phyloP scores from a whole-genome alignment of 78 protist genomes.

The Dictyostelium purpureum region DNA sequence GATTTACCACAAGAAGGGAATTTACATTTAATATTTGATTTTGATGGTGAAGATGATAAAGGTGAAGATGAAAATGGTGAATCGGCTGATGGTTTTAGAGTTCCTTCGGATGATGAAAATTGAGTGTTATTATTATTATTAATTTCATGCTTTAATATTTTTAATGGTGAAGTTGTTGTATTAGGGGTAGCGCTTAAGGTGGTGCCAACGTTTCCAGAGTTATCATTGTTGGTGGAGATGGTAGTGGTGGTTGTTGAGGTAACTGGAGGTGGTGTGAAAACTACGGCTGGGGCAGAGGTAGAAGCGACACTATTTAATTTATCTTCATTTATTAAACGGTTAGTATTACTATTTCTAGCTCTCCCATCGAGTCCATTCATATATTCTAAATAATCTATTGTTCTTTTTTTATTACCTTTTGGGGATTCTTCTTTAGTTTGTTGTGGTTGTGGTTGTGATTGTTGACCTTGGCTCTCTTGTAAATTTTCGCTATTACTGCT shows the following conservation, averaged over 20 bases:
- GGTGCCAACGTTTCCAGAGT: neutral
- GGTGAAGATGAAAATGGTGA: slow-evolving; percentile 3
- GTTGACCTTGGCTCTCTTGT: neutral
- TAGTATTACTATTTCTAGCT: neutral
- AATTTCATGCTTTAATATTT: neutral
- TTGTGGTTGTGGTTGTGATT: neutral
- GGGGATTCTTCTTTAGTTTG: neutral
- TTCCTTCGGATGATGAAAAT: neutral
- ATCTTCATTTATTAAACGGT: neutral
- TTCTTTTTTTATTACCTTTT: slow-evolving; percentile 16
- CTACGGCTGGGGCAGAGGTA: neutral
- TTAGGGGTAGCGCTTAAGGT: neutral
- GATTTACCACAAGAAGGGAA: slow-evolving; percentile 16
- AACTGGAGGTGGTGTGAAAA: neutral
- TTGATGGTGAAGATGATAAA: slow-evolving; percentile 25
- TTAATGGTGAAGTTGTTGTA: neutral
- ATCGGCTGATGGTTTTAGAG: neutral
- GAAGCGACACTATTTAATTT: neutral
- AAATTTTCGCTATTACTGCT: neutral
- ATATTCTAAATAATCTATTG: slow-evolving; percentile 3
- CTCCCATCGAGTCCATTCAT: neutral
- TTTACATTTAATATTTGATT: slow-evolving; percentile 13
- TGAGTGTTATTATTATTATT: neutral
- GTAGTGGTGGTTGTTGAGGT: neutral
- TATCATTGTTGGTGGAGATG: neutral